Evolutionary conservation across 495 filamentous ascomycete genomes (phyloP), one percentile per base, ranked within the genome.

Genomic region (Penicillium subrubescens): DNA sequence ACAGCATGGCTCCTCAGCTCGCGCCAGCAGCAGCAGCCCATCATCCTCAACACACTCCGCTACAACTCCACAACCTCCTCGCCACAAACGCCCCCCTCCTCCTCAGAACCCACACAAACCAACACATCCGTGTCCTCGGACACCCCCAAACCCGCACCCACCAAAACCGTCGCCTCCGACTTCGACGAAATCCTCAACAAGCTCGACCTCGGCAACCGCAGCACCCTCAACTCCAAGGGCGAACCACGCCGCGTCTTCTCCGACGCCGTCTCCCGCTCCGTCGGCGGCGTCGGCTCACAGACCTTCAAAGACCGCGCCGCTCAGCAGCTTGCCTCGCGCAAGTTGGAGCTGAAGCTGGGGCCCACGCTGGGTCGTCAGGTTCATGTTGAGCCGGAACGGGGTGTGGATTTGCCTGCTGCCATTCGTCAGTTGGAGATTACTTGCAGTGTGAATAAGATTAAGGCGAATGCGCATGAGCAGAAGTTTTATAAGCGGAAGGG

Each of bases 291-390:
- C 4, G 43, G 57, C 57, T 50, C 25, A 5, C 60, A 62, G 50
- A 27, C 41, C 27, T 60, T 46, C 41, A 39, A 39, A 8, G 60
- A 62, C 4, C 60, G 50, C 8, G 21, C 60, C 27, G 60, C 60
- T 14, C 56, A 66, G 62, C 62, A 66, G 19, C 63, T 54, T 1
- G 59, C 67, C 10, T 33, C 54, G 12, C 73, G 68, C 34, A 70
- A 67, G 51, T 59, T 78, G 29, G 69, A 75, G 25, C 57, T 81
- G 59, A 80, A 80, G 69, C 72, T 82, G 23, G 79, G 79, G 8
- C 76, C 80, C 4, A 71, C 69, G 25, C 75, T 82, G 12, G 80
- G 80, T 19, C 77, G 80, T 1, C 74, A 78, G 71, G 68, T 77
- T 21, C 58, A 70, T 8, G 78, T 82, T 60, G 71, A 77, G 62